These are phyloP conservation scores for Curvularia verruculosa DNA, from an alignment of 2,329 filamentous ascomycete genomes.

Conservation along the genomic window DNA sequence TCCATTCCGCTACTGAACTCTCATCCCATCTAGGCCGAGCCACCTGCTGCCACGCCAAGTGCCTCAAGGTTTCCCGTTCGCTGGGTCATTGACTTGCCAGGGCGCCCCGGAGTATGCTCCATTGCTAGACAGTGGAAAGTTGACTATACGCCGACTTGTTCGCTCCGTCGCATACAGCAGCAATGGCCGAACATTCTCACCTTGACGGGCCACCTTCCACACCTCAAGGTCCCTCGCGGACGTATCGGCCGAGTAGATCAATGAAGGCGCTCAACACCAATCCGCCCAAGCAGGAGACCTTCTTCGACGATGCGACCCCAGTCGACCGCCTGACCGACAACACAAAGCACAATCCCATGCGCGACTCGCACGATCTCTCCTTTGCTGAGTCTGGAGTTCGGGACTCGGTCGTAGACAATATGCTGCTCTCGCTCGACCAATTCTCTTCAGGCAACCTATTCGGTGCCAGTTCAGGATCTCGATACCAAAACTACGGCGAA, in stretches of 20 bases:
- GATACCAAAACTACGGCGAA: slow-evolving; percentile 49
- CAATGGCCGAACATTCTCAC: slow-evolving; percentile 35
- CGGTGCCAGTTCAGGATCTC: slow-evolving; percentile 20
- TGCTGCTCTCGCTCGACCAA: slow-evolving; percentile 91
- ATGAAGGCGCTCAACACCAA: slow-evolving; percentile 43
- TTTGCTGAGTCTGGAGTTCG: slow-evolving; percentile 74
- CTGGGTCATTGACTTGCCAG: slow-evolving; percentile 16
- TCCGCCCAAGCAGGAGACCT: slow-evolving; percentile 38
- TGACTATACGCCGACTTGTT: slow-evolving; percentile 24
- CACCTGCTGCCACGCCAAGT: slow-evolving; percentile 17
- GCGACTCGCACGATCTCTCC: slow-evolving; percentile 84
- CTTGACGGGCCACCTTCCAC: slow-evolving; percentile 37
- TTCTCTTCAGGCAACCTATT: slow-evolving; percentile 35
- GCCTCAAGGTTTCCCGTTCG: slow-evolving; percentile 11
- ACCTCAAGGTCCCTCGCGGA: slow-evolving; percentile 36
- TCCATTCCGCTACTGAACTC: slow-evolving; percentile 17
- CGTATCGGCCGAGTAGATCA: slow-evolving; percentile 27
- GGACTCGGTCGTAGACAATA: slow-evolving; percentile 92
- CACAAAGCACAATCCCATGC: slow-evolving; percentile 27
- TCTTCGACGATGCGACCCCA: slow-evolving; percentile 47
- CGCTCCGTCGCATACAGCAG: slow-evolving; percentile 16
- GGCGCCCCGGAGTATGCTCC: slow-evolving; percentile 39
- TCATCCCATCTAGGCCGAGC: slow-evolving; percentile 14
- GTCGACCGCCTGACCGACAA: slow-evolving; percentile 34
- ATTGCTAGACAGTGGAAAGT: slow-evolving; percentile 25